phyloP scores from a whole-genome alignment of 2,329 filamentous ascomycete species.

The Xylaria hypoxylon region DNA sequence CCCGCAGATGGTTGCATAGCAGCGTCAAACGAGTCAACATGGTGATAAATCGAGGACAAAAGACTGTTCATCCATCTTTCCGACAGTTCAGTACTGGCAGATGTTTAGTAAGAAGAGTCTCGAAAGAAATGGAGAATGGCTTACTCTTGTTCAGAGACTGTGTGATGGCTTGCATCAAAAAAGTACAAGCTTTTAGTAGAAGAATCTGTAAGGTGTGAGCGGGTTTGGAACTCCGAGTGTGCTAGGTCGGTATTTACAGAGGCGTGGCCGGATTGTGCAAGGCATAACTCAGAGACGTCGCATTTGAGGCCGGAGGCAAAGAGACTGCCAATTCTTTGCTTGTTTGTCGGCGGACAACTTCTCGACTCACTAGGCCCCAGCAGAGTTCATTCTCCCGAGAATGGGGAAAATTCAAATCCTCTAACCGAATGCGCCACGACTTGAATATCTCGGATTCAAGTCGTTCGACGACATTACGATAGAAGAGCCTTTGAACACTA shows the following conservation, averaged over 20 bases:
- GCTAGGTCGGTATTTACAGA: not conserved
- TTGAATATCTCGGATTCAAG: constrained; percentile 24
- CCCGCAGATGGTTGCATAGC: not conserved
- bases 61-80: constrained; percentile 11
- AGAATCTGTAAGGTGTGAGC: not conserved
- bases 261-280: not conserved
- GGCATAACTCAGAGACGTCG: not conserved
- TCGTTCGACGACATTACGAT: constrained; percentile 25
- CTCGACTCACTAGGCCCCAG: constrained; percentile 17
- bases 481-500: constrained; percentile 23
- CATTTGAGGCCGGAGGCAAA: too few species aligned
- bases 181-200: constrained; percentile 9
- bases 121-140: not conserved
- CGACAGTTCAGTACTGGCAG: constrained; percentile 4
- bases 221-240: not conserved
- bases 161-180: constrained; percentile 24
- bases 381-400: constrained; percentile 16
- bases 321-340: too few species aligned
- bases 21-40: constrained; percentile 9
- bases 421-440: constrained; percentile 8
- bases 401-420: constrained; percentile 6
- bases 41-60: constrained; percentile 3
- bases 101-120: not conserved
- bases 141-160: constrained; percentile 9
- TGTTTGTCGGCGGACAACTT: constrained; percentile 19